Percentiles rank a stretch among this genome's conserved stretches.
phyloP scores from a whole-genome alignment of 2,329 filamentous ascomycete genomes.

The Hypoxylon sp. region DNA sequence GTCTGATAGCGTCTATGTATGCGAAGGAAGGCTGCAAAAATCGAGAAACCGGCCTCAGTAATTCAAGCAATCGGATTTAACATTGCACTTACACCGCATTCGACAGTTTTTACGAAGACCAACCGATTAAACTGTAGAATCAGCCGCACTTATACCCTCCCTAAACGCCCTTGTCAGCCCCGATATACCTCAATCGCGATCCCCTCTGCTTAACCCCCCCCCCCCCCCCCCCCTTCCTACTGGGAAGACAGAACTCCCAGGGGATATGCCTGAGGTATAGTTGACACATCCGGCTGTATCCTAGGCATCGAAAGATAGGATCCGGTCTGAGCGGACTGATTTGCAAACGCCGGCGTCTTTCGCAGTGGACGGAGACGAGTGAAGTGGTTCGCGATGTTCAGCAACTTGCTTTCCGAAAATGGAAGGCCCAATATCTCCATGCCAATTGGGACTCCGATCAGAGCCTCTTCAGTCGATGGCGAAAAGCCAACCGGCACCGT shows the following conservation, averaged over 20 bases:
- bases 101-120: not conserved
- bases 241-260: constrained; percentile 50
- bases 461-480: constrained; percentile 55
- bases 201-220: not conserved
- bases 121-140: constrained; percentile 15
- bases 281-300: constrained; percentile 52
- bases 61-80: constrained; percentile 1
- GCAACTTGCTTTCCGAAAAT: constrained; percentile 62
- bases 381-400: constrained; percentile 61
- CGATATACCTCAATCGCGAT: constrained; percentile 3
- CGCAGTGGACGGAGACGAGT: constrained; percentile 56
- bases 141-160: constrained; percentile 18
- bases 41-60: constrained; percentile 20
- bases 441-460: constrained; percentile 67
- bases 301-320: constrained; percentile 54
- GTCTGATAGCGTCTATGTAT: constrained; percentile 21
- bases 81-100: not conserved
- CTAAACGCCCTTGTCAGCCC: constrained; percentile 1
- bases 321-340: constrained; percentile 48
- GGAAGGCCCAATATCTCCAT: constrained; percentile 68
- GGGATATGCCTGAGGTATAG: constrained; percentile 56
- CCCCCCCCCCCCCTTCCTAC: not conserved
- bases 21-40: not conserved
- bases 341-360: constrained; percentile 56
- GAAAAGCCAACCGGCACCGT: constrained; percentile 64